Evolutionary conservation across 169 alveolate species (phyloP).

Genomic region (Eimeria maxima): DNA sequence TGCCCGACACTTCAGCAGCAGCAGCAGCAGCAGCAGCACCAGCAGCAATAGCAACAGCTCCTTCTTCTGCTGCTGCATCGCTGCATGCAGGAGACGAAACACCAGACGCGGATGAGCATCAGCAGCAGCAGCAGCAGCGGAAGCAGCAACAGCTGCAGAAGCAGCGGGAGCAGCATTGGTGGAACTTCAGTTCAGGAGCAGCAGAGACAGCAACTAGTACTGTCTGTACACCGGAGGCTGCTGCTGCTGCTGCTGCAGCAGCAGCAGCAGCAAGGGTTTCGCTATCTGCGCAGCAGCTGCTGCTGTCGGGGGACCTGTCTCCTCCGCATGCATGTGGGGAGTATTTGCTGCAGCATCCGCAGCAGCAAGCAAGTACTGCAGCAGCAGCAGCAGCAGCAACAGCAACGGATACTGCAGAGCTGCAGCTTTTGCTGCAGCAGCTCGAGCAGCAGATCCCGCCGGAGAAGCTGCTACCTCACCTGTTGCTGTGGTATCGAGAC

Average conservation of each 20-base stretch:
- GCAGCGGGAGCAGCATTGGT: not conserved
- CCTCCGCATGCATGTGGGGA: not conserved
- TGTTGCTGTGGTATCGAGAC: not conserved
- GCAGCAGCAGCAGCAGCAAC: not conserved
- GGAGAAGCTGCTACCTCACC: constrained; percentile 22
- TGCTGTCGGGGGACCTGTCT: not conserved
- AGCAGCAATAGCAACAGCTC: not conserved
- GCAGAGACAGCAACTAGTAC: not conserved
- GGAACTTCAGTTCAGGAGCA: not conserved
- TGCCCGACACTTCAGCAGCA: not conserved
- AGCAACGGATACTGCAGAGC: not conserved
- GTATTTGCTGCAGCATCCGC: not conserved
- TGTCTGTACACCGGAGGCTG: not conserved
- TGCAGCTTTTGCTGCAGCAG: constrained; percentile 16
- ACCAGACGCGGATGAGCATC: not conserved
- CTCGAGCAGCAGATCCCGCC: constrained; percentile 20
- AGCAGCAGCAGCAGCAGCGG: too few relatives aligned
- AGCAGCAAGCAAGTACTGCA: not conserved
- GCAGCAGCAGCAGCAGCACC: not conserved
- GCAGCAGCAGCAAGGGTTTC: constrained; percentile 14
- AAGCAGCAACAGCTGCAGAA: not conserved
- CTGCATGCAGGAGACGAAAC: not conserved
- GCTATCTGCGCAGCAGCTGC: constrained; percentile 12
- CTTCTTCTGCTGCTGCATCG: not conserved
- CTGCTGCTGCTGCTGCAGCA: not conserved